These are phyloP conservation scores for Fomitopsis pulvina DNA, from an alignment of 768 basidiomycete species.

Conservation along the genomic window DNA sequence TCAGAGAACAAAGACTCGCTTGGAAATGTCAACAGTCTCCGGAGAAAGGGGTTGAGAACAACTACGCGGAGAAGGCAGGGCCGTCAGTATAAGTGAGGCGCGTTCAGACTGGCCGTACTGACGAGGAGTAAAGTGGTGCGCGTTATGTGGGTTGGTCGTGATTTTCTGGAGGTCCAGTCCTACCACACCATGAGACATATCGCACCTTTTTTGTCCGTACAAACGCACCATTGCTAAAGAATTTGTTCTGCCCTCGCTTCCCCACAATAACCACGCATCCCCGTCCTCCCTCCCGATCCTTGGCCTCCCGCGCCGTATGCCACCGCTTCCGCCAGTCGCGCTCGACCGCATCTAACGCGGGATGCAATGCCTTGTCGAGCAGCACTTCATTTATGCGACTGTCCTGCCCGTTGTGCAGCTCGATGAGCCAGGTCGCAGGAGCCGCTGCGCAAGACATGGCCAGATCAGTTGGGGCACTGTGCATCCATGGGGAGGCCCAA, in stretches of 20 bases:
- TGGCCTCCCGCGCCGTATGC: slow-evolving; percentile 34
- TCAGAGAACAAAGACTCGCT: slow-evolving; percentile 36
- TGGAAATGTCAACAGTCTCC: slow-evolving; percentile 70
- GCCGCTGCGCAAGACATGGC: slow-evolving; percentile 40
- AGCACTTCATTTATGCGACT: slow-evolving; percentile 57
- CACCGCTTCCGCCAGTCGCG: slow-evolving; percentile 57
- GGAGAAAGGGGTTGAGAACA: slow-evolving; percentile 67
- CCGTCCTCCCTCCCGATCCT: slow-evolving; percentile 45
- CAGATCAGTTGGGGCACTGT: not conserved
- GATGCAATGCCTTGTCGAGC: slow-evolving; percentile 55
- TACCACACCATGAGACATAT: slow-evolving; percentile 25
- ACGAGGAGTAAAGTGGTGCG: slow-evolving; percentile 63
- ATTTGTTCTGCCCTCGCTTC: slow-evolving; percentile 71
- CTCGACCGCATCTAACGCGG: slow-evolving; percentile 70
- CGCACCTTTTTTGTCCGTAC: too few relatives aligned
- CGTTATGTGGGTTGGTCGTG: slow-evolving; percentile 47
- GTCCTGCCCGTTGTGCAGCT: slow-evolving; percentile 74
- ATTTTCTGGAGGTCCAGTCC: slow-evolving; percentile 59
- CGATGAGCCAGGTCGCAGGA: slow-evolving; percentile 63
- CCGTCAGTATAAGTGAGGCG: slow-evolving; percentile 68
- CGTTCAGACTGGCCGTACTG: slow-evolving; percentile 9
- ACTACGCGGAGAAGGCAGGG: slow-evolving; percentile 61
- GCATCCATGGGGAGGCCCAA: not conserved
- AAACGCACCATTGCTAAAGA: slow-evolving; percentile 82
- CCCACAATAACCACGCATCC: slow-evolving; percentile 78